Evolutionary conservation across 2,329 filamentous ascomycete species (phyloP).

Genomic region (Nigrograna mackinnonii): DNA sequence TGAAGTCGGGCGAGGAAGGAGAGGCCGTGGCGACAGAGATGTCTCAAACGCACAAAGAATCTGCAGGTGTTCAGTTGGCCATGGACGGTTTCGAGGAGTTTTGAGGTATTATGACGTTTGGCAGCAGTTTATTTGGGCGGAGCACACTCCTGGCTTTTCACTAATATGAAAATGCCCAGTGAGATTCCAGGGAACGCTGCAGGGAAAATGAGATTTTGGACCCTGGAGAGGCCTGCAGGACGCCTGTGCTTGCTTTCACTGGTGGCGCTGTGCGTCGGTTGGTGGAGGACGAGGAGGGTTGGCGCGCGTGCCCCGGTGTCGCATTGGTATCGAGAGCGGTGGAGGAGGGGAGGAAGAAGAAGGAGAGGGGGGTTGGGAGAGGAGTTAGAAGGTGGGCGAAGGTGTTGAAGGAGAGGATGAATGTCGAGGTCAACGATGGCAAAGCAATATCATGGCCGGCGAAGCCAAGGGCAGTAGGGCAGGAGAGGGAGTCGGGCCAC

Average conservation of each 20-base stretch:
- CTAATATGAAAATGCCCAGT: background rate
- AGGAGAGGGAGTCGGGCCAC: no score
- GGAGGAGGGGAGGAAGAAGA: background rate
- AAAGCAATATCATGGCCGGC: no score
- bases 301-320: no score
- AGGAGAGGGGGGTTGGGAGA: background rate
- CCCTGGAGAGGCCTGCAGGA: no score
- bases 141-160: background rate
- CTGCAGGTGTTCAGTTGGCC: background rate
- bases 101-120: background rate
- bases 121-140: background rate
- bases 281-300: no score
- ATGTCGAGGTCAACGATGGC: no score
- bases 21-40: background rate
- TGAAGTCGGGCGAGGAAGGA: background rate
- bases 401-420: no score
- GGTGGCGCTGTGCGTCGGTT: no score
- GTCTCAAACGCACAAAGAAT: slow-evolving; percentile 2
- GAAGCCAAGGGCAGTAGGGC: no score
- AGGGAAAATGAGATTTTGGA: slow-evolving; percentile 1
- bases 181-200: background rate
- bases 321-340: background rate
- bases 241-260: no score
- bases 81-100: background rate
- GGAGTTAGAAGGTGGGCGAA: no score